Base-by-base conservation (phyloP, 495 filamentous ascomycete species). In the Penicillium argentinense region DNA sequence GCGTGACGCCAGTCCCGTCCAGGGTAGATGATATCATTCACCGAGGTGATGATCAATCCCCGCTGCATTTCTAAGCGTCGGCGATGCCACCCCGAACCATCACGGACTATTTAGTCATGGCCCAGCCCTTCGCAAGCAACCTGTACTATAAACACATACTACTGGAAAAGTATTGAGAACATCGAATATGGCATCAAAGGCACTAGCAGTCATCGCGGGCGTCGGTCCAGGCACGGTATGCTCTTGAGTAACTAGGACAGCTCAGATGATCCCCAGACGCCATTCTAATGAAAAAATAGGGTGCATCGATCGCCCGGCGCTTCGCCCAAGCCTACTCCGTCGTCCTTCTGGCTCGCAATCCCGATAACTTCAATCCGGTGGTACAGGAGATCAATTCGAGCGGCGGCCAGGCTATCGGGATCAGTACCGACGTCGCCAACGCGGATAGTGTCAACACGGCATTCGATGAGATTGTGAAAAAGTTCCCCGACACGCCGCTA, bases 301-400 rank as follows among this genome's bases (percentile, higher is more conserved):
- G 76, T n/a, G 71, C 76, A 23, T 69, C 71, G 24, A 68, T 89
- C 17, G 88, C 88, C 32, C 71, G 80, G 27, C 77, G 73, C 47
- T 93, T 93, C 68, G 80, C 84, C 45, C 60, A 82, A 60, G 46
- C 75, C 13, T 96, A 95, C 68, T 82, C 86, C 0, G 86, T 95
- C 12, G 81, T 86, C 9, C 71, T 93, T 9, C 75, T 95, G 4
- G 80, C 88, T 19, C 83, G 90, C 26, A 85, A 78, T 21, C 76
- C 86, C 0, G 66, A 75, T 12, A 89, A 74, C 64, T 89, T 83
- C 67, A 68, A 80, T 23, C 58, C 72, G 32, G 72, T 91, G n/a
- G 85, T 91, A 3, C 54, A 79, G 28, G 87, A 91, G 51, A 91
- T 96, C 66, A 84, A 85, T 53, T 56, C 68, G 19, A 64, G 62